Percentiles rank a stretch among this genome's conserved stretches.
Evolutionary conservation across 768 basidiomycete species (phyloP).

Genomic region (Leccinum incarnatum): DNA sequence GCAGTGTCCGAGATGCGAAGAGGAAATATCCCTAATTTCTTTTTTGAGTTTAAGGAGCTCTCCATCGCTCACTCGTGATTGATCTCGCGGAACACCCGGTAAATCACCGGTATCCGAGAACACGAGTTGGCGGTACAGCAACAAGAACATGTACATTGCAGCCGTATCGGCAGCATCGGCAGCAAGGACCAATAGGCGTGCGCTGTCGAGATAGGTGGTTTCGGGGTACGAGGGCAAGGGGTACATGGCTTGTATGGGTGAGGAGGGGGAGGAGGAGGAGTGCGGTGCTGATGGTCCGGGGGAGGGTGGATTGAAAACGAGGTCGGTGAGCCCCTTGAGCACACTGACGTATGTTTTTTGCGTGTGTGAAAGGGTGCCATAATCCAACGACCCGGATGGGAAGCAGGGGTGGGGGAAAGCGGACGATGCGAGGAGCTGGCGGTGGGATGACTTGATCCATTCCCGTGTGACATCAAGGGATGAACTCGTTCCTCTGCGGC

Average conservation of each 20-base stretch:
- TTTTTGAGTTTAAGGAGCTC: constrained; percentile 63
- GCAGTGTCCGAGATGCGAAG: constrained; percentile 59
- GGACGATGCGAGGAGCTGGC: constrained; percentile 39
- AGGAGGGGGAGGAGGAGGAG: constrained; percentile 15
- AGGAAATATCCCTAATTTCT: constrained; percentile 69
- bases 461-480: constrained; percentile 56
- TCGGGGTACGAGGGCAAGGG: constrained; percentile 60
- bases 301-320: constrained; percentile 58
- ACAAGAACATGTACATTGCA: constrained; percentile 74
- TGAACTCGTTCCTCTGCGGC: constrained; percentile 43
- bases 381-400: constrained; percentile 42
- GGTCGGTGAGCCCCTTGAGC: constrained; percentile 59
- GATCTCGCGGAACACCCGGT: constrained; percentile 26
- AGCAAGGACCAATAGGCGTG: constrained; percentile 62
- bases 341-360: constrained; percentile 50
- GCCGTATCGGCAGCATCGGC: constrained; percentile 74
- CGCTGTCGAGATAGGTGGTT: constrained; percentile 76
- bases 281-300: constrained; percentile 34
- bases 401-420: constrained; percentile 44
- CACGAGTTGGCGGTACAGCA: constrained; percentile 76
- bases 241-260: constrained; percentile 32
- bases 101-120: constrained; percentile 44
- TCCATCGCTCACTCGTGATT: constrained; percentile 44
- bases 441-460: constrained; percentile 62
- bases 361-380: constrained; percentile 42